Base-by-base conservation (phyloP, 306 rosid species). In the Arachis hypogaea region DNA sequence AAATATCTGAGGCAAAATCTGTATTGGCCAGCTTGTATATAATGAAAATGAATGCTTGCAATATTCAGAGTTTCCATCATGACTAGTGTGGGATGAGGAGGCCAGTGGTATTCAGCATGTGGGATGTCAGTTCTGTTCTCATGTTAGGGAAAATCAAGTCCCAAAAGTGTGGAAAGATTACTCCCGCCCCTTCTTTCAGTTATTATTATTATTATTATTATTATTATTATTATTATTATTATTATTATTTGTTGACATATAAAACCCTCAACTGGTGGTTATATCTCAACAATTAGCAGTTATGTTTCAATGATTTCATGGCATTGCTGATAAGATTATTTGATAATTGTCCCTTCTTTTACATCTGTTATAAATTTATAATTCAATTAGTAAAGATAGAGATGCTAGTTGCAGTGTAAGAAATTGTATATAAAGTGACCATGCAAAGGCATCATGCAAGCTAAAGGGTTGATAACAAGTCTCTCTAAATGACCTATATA, bases 41-140 rank as follows among this genome's bases (percentile, higher is more conserved):
- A 7, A 54, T 61, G 30, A 50, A 28, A 60, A 61, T 63, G 71
- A 36, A 46, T 72, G 50, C 60, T 29, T 51, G 12, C 36, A 7
- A 30, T 50, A 41, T 18, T 73, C n/a, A 11, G 22, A 61, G 63
- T 38, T 51, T 64, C 65, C 42, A 41, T 40, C 56, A 22, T 18
- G 8, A 30, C 42, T 41, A 9, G 63, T 30, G 36, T 22, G 28
- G 29, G 6, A 28, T 40, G 12, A 30, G 40, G 50, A 41, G 55
- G 61, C 45, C 30, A 63, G 12, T n/a, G 30, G 11, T 4, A 54
- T 22, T 52, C 40, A 55, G 22, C 40, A 51, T 63, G 5, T 28
- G 40, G 60, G 50, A 45, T 45, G 9, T 45, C 50, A 3, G 2
- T 61, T 59, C 59, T 10, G 52, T n/a, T 73, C 29, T 73, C 36